Base-by-base conservation (phyloP, 1,139 yeast genomes). In the Pichia sp. region DNA sequence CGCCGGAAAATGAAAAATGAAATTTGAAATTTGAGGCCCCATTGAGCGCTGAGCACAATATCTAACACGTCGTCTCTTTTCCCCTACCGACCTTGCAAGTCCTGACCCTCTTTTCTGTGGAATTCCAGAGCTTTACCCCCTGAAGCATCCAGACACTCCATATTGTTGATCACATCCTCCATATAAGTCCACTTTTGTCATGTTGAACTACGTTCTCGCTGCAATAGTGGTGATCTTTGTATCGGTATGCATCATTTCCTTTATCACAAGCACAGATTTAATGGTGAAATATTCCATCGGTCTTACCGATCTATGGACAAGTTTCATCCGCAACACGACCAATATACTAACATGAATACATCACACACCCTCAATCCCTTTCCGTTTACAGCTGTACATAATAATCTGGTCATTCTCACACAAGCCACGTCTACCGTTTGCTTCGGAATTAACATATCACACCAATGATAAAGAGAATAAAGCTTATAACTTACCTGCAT, bases 341-440 rank as follows among this genome's bases (percentile, higher is more conserved):
- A n/a, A n/a, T n/a, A n/a, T n/a, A n/a, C n/a, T n/a, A n/a, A n/a
- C n/a, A n/a, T n/a, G n/a, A n/a, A n/a, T n/a, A n/a, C n/a, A n/a
- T n/a, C n/a, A n/a, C n/a, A n/a, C n/a, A n/a, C n/a, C n/a, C n/a
- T n/a, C n/a, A n/a, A n/a, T n/a, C n/a, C n/a, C n/a, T n/a, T n/a
- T n/a, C n/a, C n/a, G n/a, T n/a, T n/a, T 31, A 10, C n/a, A 52
- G 55, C 15, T 76, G 10, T 84, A 83, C 56, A 54, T 63, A 2
- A 56, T 67, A 11, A 69, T 83, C 4, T 64, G 73, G 46, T 45
- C 74, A 12, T 71, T 86, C 35, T 79, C 89, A 28, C 90, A 85
- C 62, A 65, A 65, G 10, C 94, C 94, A 4, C 70, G 95, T 50
- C 56, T 62, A n/a, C 75, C 85, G 2, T 67, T 69, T 43, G 58